These are phyloP conservation scores for Silene uniflora DNA, from an alignment of 148 eudicot genomes.

Conservation along the genomic window DNA sequence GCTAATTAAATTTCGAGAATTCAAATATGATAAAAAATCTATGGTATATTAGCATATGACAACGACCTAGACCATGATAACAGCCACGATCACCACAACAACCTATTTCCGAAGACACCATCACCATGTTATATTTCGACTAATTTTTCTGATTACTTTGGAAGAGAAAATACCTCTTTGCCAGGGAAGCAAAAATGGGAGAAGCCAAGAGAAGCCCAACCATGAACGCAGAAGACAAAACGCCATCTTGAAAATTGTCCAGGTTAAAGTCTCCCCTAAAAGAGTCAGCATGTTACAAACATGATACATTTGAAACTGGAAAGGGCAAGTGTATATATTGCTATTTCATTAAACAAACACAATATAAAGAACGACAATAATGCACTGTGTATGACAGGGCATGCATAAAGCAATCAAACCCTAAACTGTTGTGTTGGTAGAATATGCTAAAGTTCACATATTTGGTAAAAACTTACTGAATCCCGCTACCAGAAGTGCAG, in stretches of 20 bases:
- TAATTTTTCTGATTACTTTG: background rate
- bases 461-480: slow-evolving; percentile 30
- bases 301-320: background rate
- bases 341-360: background rate
- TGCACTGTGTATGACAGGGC: background rate
- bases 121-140: background rate
- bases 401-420: background rate
- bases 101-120: no score
- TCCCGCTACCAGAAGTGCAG: slow-evolving; percentile 36
- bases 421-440: background rate
- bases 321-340: background rate
- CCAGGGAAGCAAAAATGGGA: slow-evolving; percentile 73
- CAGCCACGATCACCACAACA: no score
- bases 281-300: slow-evolving; percentile 2
- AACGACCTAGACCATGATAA: no score
- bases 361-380: background rate
- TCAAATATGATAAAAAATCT: background rate
- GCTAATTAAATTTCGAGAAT: background rate
- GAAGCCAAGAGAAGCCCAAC: slow-evolving; percentile 91
- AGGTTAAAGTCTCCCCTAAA: slow-evolving; percentile 71
- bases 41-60: background rate
- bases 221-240: slow-evolving; percentile 93
- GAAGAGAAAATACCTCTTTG: slow-evolving; percentile 45
- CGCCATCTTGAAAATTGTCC: slow-evolving; percentile 85
- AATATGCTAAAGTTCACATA: background rate